A percentile compares a stretch with the other conserved stretches of the same genome.
Evolutionary conservation across 495 filamentous ascomycete genomes (phyloP).

Genomic region (Penicillium canariense): DNA sequence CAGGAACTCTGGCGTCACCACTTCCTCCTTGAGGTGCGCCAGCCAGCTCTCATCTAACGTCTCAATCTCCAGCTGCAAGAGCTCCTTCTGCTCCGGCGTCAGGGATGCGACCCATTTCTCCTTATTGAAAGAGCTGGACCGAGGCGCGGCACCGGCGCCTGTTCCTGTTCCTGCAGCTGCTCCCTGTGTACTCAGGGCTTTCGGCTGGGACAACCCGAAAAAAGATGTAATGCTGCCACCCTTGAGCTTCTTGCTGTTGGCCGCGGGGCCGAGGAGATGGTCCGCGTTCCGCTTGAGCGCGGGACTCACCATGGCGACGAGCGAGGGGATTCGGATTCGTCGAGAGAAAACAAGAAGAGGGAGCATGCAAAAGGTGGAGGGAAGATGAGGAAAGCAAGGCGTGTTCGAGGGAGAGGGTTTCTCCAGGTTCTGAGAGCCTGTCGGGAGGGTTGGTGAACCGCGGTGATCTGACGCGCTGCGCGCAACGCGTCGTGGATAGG

Average conservation of each 20-base stretch:
- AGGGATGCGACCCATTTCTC: constrained; percentile 77
- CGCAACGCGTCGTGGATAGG: constrained; percentile 15
- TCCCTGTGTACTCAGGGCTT: constrained; percentile 31
- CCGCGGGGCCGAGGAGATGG: constrained; percentile 25
- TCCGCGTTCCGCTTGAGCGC: constrained; percentile 37
- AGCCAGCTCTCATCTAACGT: constrained; percentile 92
- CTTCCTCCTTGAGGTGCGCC: constrained; percentile 77
- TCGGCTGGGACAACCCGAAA: constrained; percentile 55
- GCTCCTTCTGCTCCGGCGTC: constrained; percentile 73
- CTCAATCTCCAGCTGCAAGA: constrained; percentile 85
- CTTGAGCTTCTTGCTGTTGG: constrained; percentile 64
- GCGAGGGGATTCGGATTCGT: background rate
- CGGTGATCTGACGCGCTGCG: constrained; percentile 19
- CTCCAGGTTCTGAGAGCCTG: background rate
- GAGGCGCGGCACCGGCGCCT: constrained; percentile 1
- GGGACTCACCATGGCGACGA: constrained; percentile 31
- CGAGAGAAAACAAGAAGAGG: background rate
- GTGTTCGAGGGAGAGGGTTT: background rate
- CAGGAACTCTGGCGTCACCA: constrained; percentile 74
- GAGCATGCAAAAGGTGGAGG: constrained; percentile 7
- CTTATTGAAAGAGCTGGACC: constrained; percentile 72
- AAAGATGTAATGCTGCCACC: constrained; percentile 63
- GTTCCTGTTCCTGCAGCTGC: constrained; percentile 9
- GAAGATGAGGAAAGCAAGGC: no score
- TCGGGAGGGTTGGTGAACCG: background rate